Evolutionary conservation across 345 rosid species (phyloP), one percentile per base, ranked within the genome.

Genomic region (Psidium guajava): DNA sequence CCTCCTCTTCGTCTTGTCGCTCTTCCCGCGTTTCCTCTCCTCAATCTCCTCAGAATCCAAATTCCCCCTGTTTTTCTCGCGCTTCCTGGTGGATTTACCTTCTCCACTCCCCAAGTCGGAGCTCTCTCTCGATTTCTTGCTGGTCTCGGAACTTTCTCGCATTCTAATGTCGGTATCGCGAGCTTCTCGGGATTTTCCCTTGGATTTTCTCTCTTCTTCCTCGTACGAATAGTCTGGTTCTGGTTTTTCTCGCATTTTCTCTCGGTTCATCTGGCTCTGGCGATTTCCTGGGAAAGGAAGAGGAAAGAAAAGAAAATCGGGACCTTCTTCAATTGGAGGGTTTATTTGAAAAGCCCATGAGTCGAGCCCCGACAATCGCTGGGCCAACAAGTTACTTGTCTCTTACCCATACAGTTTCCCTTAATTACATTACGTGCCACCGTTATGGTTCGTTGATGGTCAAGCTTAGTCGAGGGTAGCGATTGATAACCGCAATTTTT

Each of bases 21-120:
- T 88, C 55, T 87, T 89, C 84, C 84, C 77, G 54, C 86, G 88
- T 84, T 84, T 87, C 54, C 90, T 58, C 88, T 87, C 92, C 54
- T 87, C 90, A 27, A 81, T 55, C 15, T 85, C 84, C 85, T 90
- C 90, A 25, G 47, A 69, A 69, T 69, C 80, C 47, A 47, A 20
- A 24, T 47, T 32, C 80, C 87, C 64, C 44, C 82, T 50, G 25
- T 44, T 28, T 83, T 85, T 85, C 42, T 81, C 77, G 51, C 82
- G 89, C 50, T 85, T 87, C 57, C 86, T 49, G 52, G 55, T 16
- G 54, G 44, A 51, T 10, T 74, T 83, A 16, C 88, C 90, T 53
- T 86, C 91, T 56, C 82, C 89, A 54, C 85, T 82, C 24, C 86
- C 89, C 18, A 85, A 36, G 5, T 87, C 89, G 42, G 86, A 86